phyloP scores from a whole-genome alignment of 2,329 filamentous ascomycete species.

The Hymenotorrendiella dingleyae region DNA sequence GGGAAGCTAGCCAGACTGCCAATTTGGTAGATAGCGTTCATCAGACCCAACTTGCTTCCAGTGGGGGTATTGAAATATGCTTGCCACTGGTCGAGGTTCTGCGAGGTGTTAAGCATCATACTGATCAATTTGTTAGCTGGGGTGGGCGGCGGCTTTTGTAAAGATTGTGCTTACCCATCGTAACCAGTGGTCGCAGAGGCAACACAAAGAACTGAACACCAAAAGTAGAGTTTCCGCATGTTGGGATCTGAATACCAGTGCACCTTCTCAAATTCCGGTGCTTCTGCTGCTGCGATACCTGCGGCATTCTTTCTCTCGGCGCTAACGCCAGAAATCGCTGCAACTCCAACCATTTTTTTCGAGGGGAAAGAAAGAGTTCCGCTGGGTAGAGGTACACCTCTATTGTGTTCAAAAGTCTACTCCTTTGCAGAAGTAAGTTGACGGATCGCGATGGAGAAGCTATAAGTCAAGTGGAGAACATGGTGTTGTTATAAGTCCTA shows the following conservation, averaged over 20 bases:
- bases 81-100: conserved; percentile 50
- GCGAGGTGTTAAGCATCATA: conserved; percentile 52
- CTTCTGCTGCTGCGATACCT: conserved; percentile 35
- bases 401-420: background rate
- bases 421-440: background rate
- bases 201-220: conserved; percentile 48
- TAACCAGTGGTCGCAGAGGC: conserved; percentile 58
- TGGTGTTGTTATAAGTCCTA: conserved; percentile 2
- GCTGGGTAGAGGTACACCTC: background rate
- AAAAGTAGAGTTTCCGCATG: conserved; percentile 49
- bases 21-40: conserved; percentile 40
- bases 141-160: too few species aligned
- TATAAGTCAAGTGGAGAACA: background rate
- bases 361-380: background rate
- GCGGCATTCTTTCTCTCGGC: conserved; percentile 1
- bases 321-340: background rate
- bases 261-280: conserved; percentile 47
- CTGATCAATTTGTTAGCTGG: conserved; percentile 18
- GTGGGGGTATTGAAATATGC: conserved; percentile 39
- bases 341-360: conserved; percentile 9
- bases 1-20: conserved; percentile 35
- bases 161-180: conserved; percentile 49
- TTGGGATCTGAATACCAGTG: conserved; percentile 52
- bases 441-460: background rate
- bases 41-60: conserved; percentile 36